Evolutionary conservation across 345 rosid species (phyloP).

Genomic region (Zanthoxylum bungeanum): DNA sequence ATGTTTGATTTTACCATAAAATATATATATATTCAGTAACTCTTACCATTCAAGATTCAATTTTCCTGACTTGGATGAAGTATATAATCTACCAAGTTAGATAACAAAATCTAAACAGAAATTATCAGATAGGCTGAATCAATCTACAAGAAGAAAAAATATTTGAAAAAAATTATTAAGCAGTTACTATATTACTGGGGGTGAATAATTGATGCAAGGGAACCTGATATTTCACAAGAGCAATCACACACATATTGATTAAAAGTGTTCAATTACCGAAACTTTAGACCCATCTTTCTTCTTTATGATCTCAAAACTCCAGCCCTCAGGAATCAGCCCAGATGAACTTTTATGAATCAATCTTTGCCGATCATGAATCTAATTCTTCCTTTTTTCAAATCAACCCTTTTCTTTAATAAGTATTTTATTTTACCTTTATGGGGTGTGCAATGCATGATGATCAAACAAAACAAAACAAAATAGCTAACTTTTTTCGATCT

Average conservation of each 20-base stretch:
- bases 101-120: neutral
- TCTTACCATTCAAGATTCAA: too few species aligned
- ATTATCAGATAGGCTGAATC: neutral
- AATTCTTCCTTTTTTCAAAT: neutral
- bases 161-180: neutral
- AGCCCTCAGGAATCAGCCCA: conserved; percentile 15
- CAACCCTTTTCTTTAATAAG: neutral
- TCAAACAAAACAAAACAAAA: neutral
- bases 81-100: too few species aligned
- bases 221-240: neutral
- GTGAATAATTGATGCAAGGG: too few species aligned
- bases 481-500: neutral
- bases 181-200: neutral
- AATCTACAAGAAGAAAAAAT: neutral
- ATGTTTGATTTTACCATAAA: neutral
- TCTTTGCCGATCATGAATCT: conserved; percentile 10
- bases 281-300: conserved; percentile 8
- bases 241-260: neutral
- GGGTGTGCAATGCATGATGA: neutral
- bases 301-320: conserved; percentile 2
- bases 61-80: neutral
- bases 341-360: conserved; percentile 1
- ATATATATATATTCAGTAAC: too few species aligned
- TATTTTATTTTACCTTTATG: neutral
- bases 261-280: conserved; percentile 18